Base-by-base conservation (phyloP, 1,284 basidiomycete genomes). In the Cryptococcus sp. region DNA sequence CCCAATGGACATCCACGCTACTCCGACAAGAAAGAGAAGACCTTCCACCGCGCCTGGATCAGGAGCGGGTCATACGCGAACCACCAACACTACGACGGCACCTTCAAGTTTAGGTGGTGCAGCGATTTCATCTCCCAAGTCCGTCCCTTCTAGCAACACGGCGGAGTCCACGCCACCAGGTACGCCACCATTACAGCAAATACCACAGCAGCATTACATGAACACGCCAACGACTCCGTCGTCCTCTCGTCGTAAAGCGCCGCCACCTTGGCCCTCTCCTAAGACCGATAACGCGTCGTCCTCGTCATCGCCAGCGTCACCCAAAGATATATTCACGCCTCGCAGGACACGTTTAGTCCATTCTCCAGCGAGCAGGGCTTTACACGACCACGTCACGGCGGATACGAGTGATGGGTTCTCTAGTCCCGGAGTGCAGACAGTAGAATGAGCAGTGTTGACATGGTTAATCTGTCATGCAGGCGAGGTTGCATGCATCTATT, bases 1-100 rank as follows among this genome's bases (percentile, higher is more conserved):
- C 46, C 69, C 73, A 0, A 65, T 58, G 61, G 69, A 64, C 51
- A 55, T 67, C 3, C 59, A 68, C 43, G 65, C 65, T 16, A 70
- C 70, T 11, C 69, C 68, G 13, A 63, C 58, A 40, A 57, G 56
- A 40, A 55, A 46, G 51, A 45, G 49, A 17, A 6, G 47, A 15
- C 47, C 17, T 5, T 29, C 20, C 7, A 22, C 11, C 22, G 29
- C 25, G 13, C 47, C 13, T 6, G n/a, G 19, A 11, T 19, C 22
- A 10, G 19, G 22, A 29, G 20, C n/a, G 37, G 38, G 39, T 25
- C 46, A 48, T 22, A 38, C 41, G 22, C n/a, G 22, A 44, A 15
- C 41, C 3, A 44, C 10, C 41, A 44, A 40, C 22, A 19, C 40
- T 46, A 29, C 19, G 23, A 34, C 16, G 25, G 39, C 29, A 29